Evolutionary conservation across 345 rosid genomes (phyloP).

Genomic region (Raphanus sativus): DNA sequence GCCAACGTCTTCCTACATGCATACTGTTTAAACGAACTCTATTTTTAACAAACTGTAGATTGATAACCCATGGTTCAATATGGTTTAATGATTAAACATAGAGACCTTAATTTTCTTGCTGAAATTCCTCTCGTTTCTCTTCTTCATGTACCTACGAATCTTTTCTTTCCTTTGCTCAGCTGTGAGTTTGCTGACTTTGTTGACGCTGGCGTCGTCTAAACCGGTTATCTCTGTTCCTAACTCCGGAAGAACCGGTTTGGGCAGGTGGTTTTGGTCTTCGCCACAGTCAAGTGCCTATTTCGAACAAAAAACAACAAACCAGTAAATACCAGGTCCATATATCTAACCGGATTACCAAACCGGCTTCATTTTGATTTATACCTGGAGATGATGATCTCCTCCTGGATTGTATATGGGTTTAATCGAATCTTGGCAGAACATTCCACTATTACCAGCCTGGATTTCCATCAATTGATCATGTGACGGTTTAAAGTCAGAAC

Average conservation of each 20-base stretch:
- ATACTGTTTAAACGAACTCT: conserved; percentile 47
- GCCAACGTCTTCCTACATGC: conserved; percentile 97
- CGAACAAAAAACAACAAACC: not conserved
- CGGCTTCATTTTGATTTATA: not conserved
- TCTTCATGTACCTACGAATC: conserved; percentile 92
- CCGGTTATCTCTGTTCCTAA: conserved; percentile 47
- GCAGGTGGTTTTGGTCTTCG: conserved; percentile 29
- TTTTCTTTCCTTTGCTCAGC: conserved; percentile 88
- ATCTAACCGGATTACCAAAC: not conserved
- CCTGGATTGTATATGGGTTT: conserved; percentile 50
- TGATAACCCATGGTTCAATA: conserved; percentile 1
- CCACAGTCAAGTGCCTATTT: conserved; percentile 15
- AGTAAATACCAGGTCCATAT: not conserved
- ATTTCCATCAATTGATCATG: conserved; percentile 62
- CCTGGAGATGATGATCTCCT: conserved; percentile 59
- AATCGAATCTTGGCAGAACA: conserved; percentile 54
- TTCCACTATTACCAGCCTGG: conserved; percentile 60
- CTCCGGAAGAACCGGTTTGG: conserved; percentile 35
- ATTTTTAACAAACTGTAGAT: not conserved
- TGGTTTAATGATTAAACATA: conserved; percentile 15
- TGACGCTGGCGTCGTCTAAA: conserved; percentile 70
- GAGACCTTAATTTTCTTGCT: conserved; percentile 94
- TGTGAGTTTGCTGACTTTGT: conserved; percentile 70
- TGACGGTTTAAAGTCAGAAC: conserved; percentile 49
- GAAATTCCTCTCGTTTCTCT: conserved; percentile 90